Base-by-base conservation (phyloP, 768 basidiomycete genomes). In the Nidula microcarpa region DNA sequence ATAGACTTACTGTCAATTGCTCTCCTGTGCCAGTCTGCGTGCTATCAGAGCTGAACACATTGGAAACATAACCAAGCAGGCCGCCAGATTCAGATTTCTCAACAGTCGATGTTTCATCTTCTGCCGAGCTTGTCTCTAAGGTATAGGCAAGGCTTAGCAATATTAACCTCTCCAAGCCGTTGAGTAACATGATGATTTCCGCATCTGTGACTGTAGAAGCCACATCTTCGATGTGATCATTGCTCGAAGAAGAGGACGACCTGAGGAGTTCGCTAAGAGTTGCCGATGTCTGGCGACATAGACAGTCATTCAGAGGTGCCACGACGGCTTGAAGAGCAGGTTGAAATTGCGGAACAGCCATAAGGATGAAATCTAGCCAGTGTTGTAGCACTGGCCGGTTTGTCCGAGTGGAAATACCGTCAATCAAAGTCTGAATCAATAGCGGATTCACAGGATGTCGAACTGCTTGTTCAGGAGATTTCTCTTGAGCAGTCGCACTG, bases 301-400 rank as follows among this genome's bases (percentile, higher is more conserved):
- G 65, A 60, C 90, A 89, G 55, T 92, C 92, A 55, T 81, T 86
- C 32, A 98, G 74, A 2, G 93, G 87, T 2, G 80, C 72, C 18
- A 96, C 74, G 35, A 86, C 77, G 8, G 78, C 73, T 49, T 86
- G 82, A 1, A 91, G 72, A 2, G 81, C 74, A 16, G 85, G 85
- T 53, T 89, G 87, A 63, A 94, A 91, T 59, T 93, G 91, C 4
- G 92, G 86, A 14, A 95, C 72, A 1, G 93, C 91, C 85, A 91
- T 91, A 51, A 96, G 79, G 54, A 98, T 78, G 65, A 99, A 98
- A 65, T 98, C 96, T 30, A 98, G 77, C 96, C 96, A 98, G 60
- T 97, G 92, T 62, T 97, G 95, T 33, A 96, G 67, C 23, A 96
- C 80, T 1, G 92, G 79, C 32, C 86, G 82, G 68, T 96, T 97